Percentiles rank a stretch among this genome's conserved stretches.
Conservation (phyloP, 257 asterid genomes). For the Solanum habrochaites region DNA sequence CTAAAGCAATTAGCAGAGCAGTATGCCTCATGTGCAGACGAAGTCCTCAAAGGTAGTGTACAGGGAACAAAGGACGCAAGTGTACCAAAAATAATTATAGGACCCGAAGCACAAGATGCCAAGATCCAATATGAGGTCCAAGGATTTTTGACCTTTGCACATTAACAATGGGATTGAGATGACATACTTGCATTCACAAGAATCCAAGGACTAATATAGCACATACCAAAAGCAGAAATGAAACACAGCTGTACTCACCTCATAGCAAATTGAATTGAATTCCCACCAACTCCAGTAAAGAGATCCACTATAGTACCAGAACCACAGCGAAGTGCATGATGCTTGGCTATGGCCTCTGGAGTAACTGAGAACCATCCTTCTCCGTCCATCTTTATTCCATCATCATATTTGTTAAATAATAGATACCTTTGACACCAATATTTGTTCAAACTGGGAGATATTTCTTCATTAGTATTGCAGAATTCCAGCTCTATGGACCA, state of each 20-base stretch:
- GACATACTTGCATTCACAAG: not conserved
- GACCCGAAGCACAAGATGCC: not conserved
- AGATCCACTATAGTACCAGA: conserved; percentile 55
- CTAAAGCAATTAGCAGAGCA: not conserved
- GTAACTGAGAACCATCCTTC: conserved; percentile 99
- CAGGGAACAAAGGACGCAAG: not conserved
- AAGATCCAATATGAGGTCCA: not conserved
- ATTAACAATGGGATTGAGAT: not conserved
- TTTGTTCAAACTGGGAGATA: conserved; percentile 49
- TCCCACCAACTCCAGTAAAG: conserved; percentile 94
- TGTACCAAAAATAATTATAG: not conserved
- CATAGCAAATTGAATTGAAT: conserved; percentile 82
- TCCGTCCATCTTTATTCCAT: conserved; percentile 83
- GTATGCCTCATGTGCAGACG: not conserved
- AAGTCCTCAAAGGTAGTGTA: not conserved
- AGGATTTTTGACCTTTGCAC: not conserved
- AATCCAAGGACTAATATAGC: not conserved
- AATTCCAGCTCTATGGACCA: conserved; percentile 18
- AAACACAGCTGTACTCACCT: conserved; percentile 20
- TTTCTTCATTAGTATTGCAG: conserved; percentile 25
- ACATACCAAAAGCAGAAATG: not conserved
- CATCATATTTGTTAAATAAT: conserved; percentile 64
- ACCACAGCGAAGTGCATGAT: conserved; percentile 86
- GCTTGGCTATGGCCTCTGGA: conserved; percentile 75
- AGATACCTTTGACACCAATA: conserved; percentile 83